These are phyloP conservation scores for Colletotrichum sp. DNA, from an alignment of 2,329 filamentous ascomycete genomes.

Conservation along the genomic window DNA sequence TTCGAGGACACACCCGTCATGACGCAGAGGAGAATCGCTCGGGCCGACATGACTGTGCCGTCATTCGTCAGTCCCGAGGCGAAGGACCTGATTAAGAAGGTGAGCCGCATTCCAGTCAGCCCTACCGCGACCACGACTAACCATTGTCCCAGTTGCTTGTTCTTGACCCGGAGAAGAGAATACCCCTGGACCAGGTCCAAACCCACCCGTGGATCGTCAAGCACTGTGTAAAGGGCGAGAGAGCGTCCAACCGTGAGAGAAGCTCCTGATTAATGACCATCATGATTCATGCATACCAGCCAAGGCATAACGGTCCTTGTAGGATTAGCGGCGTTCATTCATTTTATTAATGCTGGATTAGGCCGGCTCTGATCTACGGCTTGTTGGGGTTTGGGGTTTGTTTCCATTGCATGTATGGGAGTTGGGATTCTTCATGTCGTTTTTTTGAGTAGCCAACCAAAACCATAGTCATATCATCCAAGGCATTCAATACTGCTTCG, in stretches of 20 bases:
- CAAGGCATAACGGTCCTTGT: constrained; percentile 21
- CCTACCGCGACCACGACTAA: constrained; percentile 14
- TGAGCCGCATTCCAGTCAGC: constrained; percentile 43
- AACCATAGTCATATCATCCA: constrained; percentile 6
- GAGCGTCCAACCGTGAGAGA: constrained; percentile 56
- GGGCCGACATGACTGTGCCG: constrained; percentile 91
- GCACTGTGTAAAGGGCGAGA: constrained; percentile 77
- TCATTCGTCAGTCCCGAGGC: constrained; percentile 90
- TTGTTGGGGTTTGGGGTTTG: constrained; percentile 14
- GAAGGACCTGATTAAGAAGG: constrained; percentile 88
- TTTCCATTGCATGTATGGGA: constrained; percentile 30
- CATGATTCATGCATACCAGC: constrained; percentile 22
- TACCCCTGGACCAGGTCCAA: constrained; percentile 87
- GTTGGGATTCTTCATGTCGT: constrained; percentile 20
- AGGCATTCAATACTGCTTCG: neutral
- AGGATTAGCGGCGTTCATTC: constrained; percentile 23
- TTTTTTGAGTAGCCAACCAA: constrained; percentile 10
- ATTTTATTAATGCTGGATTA: constrained; percentile 10
- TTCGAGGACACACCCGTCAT: constrained; percentile 96
- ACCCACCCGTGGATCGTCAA: constrained; percentile 96
- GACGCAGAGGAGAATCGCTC: constrained; percentile 88
- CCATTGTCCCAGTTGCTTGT: constrained; percentile 73
- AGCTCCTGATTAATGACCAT: constrained; percentile 26
- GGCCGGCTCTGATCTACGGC: constrained; percentile 20
- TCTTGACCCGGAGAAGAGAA: constrained; percentile 90